Evolutionary conservation across 805 yeast genomes (phyloP), one percentile per base, ranked within the genome.

Genomic region (Hanseniaspora clermontiae): DNA sequence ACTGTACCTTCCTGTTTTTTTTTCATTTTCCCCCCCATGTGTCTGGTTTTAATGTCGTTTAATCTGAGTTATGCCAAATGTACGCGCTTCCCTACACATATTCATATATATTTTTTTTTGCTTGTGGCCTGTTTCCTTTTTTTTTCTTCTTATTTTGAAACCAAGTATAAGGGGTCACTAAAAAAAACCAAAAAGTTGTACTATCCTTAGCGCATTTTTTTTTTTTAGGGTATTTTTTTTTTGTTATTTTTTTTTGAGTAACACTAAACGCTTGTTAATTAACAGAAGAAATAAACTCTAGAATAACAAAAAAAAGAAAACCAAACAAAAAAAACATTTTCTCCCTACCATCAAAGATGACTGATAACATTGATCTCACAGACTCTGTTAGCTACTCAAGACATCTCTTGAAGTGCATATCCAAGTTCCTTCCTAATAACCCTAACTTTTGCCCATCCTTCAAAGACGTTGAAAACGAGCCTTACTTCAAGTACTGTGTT

Each of bases 381-480:
- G 42, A 38, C 34, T 19, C 57, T 31, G 29, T 37, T 12, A n/a
- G 20, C 6, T 56, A 50, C 10, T 56, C 54, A 19, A 56, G 51
- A 50, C 58, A 61, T 19, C 49, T 58, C 2, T 47, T 61, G 32
- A 57, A 48, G 29, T 57, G 59, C 34, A 42, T 57, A 10, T 46
- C 39, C 8, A 57, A 57, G 34, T 57, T 57, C 24, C 38, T 57
- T 24, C 59, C 59, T 12, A 51, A 46, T 14, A 57, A 57, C 42
- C 59, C 59, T 6, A 57, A 57, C 27, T 57, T 57, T 32, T 57
- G 59, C 37, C 54, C 55, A 27, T 42, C 49, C 6, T 38, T 45
- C 17, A 40, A 47, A 11, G 51, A 57, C 17, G 36, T 57, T 40
- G 56, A 51, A 43, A 47, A 51, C 12, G 59, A 57, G 37, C 53